These are phyloP conservation scores for Eremomyces bilateralis DNA, from an alignment of 495 filamentous ascomycete genomes.

Conservation along the genomic window DNA sequence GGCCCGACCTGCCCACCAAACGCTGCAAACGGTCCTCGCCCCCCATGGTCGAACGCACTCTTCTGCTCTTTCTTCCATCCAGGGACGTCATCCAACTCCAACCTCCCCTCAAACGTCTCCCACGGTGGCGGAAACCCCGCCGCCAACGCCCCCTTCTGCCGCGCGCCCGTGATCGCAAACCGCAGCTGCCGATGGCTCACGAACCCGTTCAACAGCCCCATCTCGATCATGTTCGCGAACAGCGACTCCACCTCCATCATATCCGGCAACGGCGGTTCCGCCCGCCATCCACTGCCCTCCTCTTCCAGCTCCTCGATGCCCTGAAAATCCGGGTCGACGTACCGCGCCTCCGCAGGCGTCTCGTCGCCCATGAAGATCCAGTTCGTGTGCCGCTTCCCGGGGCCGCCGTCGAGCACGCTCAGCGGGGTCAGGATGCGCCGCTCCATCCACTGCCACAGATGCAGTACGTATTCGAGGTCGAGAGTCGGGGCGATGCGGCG, in stretches of 20 bases:
- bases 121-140: conserved; percentile 42
- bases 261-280: conserved; percentile 26
- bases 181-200: conserved; percentile 50
- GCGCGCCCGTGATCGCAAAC: conserved; percentile 68
- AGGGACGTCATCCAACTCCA: too few species aligned
- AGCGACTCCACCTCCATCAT: conserved; percentile 56
- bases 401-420: conserved; percentile 3
- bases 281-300: background rate
- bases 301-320: conserved; percentile 11
- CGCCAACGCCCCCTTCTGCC: conserved; percentile 33
- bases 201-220: conserved; percentile 73
- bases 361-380: conserved; percentile 11
- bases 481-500: conserved; percentile 31
- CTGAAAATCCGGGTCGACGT: conserved; percentile 24
- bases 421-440: conserved; percentile 5
- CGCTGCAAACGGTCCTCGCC: too few species aligned
- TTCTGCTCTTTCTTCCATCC: too few species aligned
- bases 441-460: conserved; percentile 22
- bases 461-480: conserved; percentile 30
- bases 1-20: too few species aligned
- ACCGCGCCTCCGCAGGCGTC: conserved; percentile 7
- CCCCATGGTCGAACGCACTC: too few species aligned
- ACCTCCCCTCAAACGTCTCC: too few species aligned
- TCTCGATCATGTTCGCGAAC: conserved; percentile 52
- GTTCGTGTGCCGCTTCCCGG: conserved; percentile 12